Conservation (phyloP, 768 basidiomycete species). For the Leccinum broughii region DNA sequence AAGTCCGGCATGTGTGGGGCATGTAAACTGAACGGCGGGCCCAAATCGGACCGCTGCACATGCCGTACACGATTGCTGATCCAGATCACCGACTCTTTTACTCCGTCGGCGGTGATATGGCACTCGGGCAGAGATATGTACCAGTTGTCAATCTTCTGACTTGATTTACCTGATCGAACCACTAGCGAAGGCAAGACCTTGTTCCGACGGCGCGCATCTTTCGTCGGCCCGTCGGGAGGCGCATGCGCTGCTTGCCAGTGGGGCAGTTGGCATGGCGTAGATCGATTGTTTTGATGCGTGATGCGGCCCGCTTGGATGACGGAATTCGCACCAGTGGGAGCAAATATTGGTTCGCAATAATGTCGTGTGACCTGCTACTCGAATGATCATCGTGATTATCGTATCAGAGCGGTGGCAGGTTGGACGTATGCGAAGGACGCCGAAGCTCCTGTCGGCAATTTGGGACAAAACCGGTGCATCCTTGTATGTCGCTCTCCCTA, state of each 20-base stretch:
- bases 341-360: background rate
- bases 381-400: background rate
- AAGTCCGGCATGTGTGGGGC: background rate
- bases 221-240: background rate
- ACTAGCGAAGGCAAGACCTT: background rate
- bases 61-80: background rate
- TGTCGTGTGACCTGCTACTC: background rate
- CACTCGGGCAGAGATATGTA: background rate
- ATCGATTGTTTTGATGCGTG: background rate
- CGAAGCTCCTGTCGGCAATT: background rate
- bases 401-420: background rate
- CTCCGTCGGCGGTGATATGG: background rate
- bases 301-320: background rate
- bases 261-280: background rate
- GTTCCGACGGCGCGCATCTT: background rate
- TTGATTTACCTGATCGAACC: background rate
- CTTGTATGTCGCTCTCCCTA: background rate
- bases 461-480: background rate
- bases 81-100: background rate
- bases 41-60: background rate
- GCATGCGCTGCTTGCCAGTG: background rate
- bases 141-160: background rate
- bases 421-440: background rate
- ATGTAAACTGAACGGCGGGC: background rate
- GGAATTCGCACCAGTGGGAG: background rate